phyloP scores from a whole-genome alignment of 176 grass and related monocot species.

The Eremochloa ophiuroides region DNA sequence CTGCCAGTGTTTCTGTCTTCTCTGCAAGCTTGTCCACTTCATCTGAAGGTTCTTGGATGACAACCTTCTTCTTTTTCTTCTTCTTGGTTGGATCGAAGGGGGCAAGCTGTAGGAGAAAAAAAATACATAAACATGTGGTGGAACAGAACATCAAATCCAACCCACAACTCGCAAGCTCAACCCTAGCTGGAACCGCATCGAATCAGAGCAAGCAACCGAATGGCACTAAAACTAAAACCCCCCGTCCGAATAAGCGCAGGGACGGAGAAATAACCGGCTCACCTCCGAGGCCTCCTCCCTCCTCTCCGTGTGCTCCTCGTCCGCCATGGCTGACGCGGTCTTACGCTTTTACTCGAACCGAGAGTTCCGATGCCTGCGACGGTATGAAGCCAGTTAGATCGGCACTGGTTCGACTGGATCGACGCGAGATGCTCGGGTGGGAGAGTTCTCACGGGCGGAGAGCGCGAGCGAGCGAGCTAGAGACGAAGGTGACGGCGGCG shows the following conservation, averaged over 20 bases:
- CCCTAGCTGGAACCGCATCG: neutral
- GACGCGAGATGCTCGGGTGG: neutral
- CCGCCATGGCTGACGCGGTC: slow-evolving; percentile 34
- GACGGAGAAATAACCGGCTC: neutral
- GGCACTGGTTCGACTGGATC: neutral
- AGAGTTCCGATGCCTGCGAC: slow-evolving; percentile 7
- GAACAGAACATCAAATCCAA: neutral
- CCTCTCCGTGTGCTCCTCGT: slow-evolving; percentile 44
- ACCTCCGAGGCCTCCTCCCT: slow-evolving; percentile 46
- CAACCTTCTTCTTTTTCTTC: slow-evolving; percentile 90
- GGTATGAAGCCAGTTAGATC: neutral
- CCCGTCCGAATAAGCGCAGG: neutral
- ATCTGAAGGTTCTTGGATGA: slow-evolving; percentile 60
- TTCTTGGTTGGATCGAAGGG: slow-evolving; percentile 82
- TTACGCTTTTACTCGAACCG: neutral
- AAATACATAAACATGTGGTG: neutral
- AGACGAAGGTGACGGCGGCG: neutral
- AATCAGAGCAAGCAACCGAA: neutral
- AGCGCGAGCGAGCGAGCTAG: neutral
- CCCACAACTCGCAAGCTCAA: neutral
- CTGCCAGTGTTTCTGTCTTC: slow-evolving; percentile 49
- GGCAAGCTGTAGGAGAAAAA: slow-evolving; percentile 39
- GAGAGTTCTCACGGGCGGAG: slow-evolving; percentile 11
- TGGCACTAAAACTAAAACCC: neutral
- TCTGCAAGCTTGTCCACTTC: slow-evolving; percentile 55